phyloP scores from a whole-genome alignment of 1,284 basidiomycete genomes.

The Volvariella volvacea region DNA sequence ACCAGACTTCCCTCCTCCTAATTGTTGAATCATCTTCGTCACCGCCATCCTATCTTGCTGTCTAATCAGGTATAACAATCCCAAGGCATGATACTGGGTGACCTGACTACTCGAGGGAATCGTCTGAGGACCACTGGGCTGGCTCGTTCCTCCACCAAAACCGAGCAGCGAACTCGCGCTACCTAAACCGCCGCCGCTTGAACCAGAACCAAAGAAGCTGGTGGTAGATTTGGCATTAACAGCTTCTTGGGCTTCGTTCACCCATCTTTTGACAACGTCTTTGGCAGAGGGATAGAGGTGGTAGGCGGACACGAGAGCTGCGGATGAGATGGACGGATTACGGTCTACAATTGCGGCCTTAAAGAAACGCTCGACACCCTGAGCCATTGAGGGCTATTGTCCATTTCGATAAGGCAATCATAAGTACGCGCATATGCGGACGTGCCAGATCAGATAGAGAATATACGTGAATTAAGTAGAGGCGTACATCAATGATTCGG shows the following conservation, averaged over 20 bases:
- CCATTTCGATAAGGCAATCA: not conserved
- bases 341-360: conserved; percentile 99
- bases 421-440: conserved; percentile 6
- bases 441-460: conserved; percentile 7
- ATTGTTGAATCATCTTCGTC: conserved; percentile 98
- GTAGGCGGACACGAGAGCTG: conserved; percentile 95
- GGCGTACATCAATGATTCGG: conserved; percentile 91
- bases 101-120: conserved; percentile 87
- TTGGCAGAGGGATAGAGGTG: conserved; percentile 92
- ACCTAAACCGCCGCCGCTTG: conserved; percentile 30
- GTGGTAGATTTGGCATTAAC: conserved; percentile 84
- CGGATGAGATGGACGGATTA: conserved; percentile 92
- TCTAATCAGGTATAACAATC: conserved; percentile 90
- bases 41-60: conserved; percentile 99
- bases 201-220: conserved; percentile 40
- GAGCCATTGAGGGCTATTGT: conserved; percentile 86
- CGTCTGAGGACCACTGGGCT: conserved; percentile 64
- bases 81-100: conserved; percentile 96
- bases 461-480: conserved; percentile 1
- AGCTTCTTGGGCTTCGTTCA: conserved; percentile 97
- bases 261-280: conserved; percentile 97
- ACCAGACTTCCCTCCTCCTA: conserved; percentile 84
- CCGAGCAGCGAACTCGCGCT: conserved; percentile 49
- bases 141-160: conserved; percentile 50
- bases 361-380: conserved; percentile 98